Evolutionary conservation across 192 early-diverging fungal genomes (phyloP).

Genomic region (Gigaspora rosea): DNA sequence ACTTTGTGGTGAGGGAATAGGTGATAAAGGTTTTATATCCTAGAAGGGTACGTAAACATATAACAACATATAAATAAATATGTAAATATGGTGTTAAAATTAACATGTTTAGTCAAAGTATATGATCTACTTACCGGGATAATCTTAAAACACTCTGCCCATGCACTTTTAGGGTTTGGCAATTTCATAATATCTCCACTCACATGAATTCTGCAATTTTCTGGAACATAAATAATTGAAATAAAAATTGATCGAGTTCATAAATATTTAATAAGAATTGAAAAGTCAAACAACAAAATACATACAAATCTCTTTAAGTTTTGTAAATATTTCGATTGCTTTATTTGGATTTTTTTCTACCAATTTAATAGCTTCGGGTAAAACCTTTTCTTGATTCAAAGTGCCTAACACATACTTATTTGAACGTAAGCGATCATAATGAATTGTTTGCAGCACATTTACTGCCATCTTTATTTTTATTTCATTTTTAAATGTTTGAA

Average conservation of each 20-base stretch:
- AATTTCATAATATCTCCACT: slow-evolving; percentile 55
- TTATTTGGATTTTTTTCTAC: slow-evolving; percentile 46
- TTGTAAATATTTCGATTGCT: slow-evolving; percentile 47
- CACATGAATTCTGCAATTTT: slow-evolving; percentile 57
- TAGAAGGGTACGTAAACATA: background rate
- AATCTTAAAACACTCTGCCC: slow-evolving; percentile 39
- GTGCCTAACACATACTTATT: slow-evolving; percentile 46
- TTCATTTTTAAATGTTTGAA: background rate
- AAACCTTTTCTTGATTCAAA: slow-evolving; percentile 51
- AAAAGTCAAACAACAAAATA: background rate
- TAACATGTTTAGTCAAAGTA: background rate
- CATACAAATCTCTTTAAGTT: slow-evolving; percentile 56
- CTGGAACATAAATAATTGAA: slow-evolving; percentile 24
- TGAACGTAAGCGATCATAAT: slow-evolving; percentile 48
- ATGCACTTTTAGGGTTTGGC: slow-evolving; percentile 44
- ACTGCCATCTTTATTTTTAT: slow-evolving; percentile 44
- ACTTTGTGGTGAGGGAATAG: slow-evolving; percentile 44
- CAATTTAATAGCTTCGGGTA: slow-evolving; percentile 49
- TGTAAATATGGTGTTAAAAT: slow-evolving; percentile 3
- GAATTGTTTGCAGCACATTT: slow-evolving; percentile 43
- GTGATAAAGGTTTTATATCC: slow-evolving; percentile 21
- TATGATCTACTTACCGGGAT: slow-evolving; percentile 21
- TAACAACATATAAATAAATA: slow-evolving; percentile 22
- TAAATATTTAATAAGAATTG: background rate
- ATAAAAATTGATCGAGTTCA: background rate